Percentiles rank a stretch among this genome's conserved stretches.
Evolutionary conservation across 2,329 filamentous ascomycete species (phyloP).

Genomic region (Xylaria multiplex): DNA sequence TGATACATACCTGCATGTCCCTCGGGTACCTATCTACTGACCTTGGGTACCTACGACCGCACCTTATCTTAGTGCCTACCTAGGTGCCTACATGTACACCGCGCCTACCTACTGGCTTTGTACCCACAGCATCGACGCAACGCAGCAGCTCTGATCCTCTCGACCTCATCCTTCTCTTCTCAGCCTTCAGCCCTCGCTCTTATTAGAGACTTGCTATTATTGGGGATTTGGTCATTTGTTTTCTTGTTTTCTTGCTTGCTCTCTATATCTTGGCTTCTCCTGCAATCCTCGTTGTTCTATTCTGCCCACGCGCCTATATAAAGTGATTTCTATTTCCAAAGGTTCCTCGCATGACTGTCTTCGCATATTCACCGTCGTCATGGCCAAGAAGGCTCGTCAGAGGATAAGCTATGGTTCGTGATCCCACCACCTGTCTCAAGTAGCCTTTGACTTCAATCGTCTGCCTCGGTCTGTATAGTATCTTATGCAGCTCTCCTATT

Average conservation of each 20-base stretch:
- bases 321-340: conserved; percentile 20
- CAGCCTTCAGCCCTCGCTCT: not conserved
- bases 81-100: not conserved
- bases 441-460: conserved; percentile 17
- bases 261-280: conserved; percentile 2
- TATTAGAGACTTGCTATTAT: conserved; percentile 12
- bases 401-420: conserved; percentile 73
- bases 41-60: no score
- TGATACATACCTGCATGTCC: not conserved
- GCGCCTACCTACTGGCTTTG: not conserved
- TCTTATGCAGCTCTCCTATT: conserved; percentile 23
- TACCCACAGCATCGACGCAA: conserved; percentile 8
- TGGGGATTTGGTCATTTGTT: conserved; percentile 7
- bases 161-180: not conserved
- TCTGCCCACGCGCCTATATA: not conserved
- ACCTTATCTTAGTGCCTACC: no score
- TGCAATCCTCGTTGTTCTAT: conserved; percentile 12
- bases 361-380: conserved; percentile 48
- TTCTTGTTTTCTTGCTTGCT: not conserved
- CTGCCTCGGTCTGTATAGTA: conserved; percentile 19
- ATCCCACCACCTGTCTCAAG: conserved; percentile 12
- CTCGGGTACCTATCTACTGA: no score
- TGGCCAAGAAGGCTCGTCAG: conserved; percentile 73
- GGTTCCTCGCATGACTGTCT: conserved; percentile 36
- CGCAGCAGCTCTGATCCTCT: conserved; percentile 4